A percentile compares a stretch with the other conserved stretches of the same genome.
phyloP scores from a whole-genome alignment of 257 asterid species.

The Scutellaria baicalensis region DNA sequence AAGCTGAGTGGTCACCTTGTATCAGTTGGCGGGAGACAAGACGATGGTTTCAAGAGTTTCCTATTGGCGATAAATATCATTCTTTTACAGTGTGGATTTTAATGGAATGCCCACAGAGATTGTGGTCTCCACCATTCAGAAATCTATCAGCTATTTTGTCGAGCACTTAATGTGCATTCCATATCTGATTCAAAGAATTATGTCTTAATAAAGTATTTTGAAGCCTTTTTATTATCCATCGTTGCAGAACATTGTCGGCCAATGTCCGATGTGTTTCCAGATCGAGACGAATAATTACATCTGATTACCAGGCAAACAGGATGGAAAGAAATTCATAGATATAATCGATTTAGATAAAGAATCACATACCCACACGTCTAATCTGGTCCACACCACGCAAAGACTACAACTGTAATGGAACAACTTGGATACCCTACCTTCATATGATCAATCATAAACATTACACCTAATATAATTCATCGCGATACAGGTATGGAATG shows the following conservation, averaged over 20 bases:
- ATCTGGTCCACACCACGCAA: neutral
- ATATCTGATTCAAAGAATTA: neutral
- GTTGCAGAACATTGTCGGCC: neutral
- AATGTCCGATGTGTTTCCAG: neutral
- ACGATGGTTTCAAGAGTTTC: constrained; percentile 20
- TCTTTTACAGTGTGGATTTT: neutral
- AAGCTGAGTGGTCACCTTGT: neutral
- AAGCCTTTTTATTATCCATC: no score
- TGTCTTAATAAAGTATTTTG: neutral
- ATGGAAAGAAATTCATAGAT: neutral
- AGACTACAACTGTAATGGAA: neutral
- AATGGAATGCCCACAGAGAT: constrained; percentile 8
- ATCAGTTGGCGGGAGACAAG: constrained; percentile 26
- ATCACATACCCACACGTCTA: neutral
- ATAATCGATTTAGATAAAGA: neutral
- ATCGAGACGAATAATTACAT: neutral
- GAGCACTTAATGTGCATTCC: constrained; percentile 1
- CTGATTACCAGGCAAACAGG: neutral
- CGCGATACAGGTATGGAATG: no score
- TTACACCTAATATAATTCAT: no score
- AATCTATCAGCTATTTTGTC: constrained; percentile 9
- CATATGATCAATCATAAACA: no score
- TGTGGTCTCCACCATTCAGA: neutral
- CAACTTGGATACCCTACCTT: neutral
- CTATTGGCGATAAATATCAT: constrained; percentile 17